Conservation (phyloP, 805 yeast species). For the Gaillardinia entomophila region DNA sequence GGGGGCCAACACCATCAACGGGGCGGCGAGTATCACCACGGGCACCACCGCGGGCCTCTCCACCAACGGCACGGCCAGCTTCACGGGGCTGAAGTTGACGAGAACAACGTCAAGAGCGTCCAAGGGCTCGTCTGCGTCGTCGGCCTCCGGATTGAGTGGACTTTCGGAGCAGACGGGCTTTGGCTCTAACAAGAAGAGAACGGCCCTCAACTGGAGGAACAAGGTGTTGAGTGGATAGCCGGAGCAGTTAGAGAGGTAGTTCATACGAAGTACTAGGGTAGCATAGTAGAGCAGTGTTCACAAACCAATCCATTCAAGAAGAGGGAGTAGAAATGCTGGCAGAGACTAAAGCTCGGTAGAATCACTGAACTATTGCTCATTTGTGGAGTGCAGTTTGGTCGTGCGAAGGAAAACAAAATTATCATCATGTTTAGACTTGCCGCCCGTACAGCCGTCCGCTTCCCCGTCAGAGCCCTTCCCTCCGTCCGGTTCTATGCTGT, state of each 20-base stretch:
- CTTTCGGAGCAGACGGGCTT: conserved; percentile 3
- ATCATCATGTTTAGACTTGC: conserved; percentile 51
- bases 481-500: conserved; percentile 53
- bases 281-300: neutral
- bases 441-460: conserved; percentile 36
- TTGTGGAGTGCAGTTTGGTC: neutral
- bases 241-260: too few species aligned
- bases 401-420: too few species aligned
- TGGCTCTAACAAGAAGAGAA: conserved; percentile 17
- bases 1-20: conserved; percentile 6
- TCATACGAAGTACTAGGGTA: too few species aligned
- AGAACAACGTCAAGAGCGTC: conserved; percentile 16
- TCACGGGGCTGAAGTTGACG: conserved; percentile 16
- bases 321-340: neutral
- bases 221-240: conserved; percentile 7
- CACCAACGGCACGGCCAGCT: conserved; percentile 2
- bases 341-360: too few species aligned
- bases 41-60: conserved; percentile 1
- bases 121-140: conserved; percentile 7
- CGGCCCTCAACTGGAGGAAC: conserved; percentile 35
- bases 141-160: conserved; percentile 3
- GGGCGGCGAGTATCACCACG: conserved; percentile 4
- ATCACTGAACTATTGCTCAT: conserved; percentile 1
- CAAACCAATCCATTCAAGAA: neutral
- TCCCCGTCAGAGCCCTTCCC: conserved; percentile 14